Evolutionary conservation across 352 stramenopile genomes (phyloP), one percentile per base, ranked within the genome.

Genomic region (Phytophthora cryptogea): DNA sequence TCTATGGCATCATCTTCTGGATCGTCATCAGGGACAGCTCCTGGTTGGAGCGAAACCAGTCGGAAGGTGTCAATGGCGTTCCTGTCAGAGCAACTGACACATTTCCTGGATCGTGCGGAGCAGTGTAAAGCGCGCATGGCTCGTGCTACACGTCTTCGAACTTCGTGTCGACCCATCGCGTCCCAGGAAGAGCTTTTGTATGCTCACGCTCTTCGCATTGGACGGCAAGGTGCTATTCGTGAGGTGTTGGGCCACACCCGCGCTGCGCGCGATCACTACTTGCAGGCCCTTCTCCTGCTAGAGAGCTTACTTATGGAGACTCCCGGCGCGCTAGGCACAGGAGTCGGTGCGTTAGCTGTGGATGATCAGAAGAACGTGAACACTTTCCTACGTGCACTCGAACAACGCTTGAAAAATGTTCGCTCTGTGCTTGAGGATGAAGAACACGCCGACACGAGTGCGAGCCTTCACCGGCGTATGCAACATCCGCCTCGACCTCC

Each of bases 111-210:
- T 23, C 72, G 76, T n/a, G 83, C 80, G 10, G 83, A 92, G 36
- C 76, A 85, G 37, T 89, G 78, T 52, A 86, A 87, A 48, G 66
- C 70, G 36, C 68, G 65, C 14, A 82, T 91, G 76, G 48, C 63
- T 8, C 35, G 40, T 71, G 27, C 63, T 58, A 6, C 45, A 48
- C 35, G 54, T 66, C 8, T 55, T 14, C 41, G 43, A 43, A 51
- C 36, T 42, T 20, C 51, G 5, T 37, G 31, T 30, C 53, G 53
- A 20, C 30, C 54, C 4, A 61, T 80, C 4, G 65, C 81, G 7
- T 85, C 76, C 2, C 78, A 83, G 26, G 77, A 88, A 42, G 79
- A 89, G 41, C 32, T 91, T 20, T 33, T 91, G 37, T 89, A 88
- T 49, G 66, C 70, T 20, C 78, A 91, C 35, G 82, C 78, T 2